Percentiles rank a stretch among this genome's conserved stretches.
Conservation (phyloP, 768 basidiomycete genomes). For the Termitomyces sp. region DNA sequence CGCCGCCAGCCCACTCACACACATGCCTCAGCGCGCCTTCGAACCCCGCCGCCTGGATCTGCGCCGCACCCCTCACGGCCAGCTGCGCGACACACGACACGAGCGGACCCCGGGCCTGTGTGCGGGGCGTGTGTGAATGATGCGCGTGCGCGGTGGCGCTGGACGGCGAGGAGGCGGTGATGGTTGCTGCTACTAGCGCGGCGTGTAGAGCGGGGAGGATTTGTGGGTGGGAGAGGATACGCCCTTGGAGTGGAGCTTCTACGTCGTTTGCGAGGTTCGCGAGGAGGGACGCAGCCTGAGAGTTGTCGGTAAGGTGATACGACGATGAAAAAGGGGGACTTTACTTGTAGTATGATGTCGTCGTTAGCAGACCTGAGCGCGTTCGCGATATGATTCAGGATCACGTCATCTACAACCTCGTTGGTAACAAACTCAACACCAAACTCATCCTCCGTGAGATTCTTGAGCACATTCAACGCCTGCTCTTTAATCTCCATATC, state of each 20-base stretch:
- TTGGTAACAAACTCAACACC: conserved; percentile 55
- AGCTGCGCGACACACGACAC: conserved; percentile 57
- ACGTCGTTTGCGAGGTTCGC: conserved; percentile 67
- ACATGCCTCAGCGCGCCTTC: conserved; percentile 34
- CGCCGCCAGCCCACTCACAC: conserved; percentile 31
- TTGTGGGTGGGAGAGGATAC: conserved; percentile 44
- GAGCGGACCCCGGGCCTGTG: conserved; percentile 53
- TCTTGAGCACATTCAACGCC: conserved; percentile 59
- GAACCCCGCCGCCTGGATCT: conserved; percentile 33
- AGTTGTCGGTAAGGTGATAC: not conserved
- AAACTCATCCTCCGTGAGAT: conserved; percentile 57
- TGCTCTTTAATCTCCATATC: conserved; percentile 65
- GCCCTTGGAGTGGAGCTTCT: conserved; percentile 37
- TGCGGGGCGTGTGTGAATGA: not conserved
- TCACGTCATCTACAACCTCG: conserved; percentile 40
- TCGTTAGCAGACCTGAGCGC: conserved; percentile 50
- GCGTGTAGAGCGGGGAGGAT: conserved; percentile 51
- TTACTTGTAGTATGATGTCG: conserved; percentile 50
- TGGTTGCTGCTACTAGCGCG: conserved; percentile 55
- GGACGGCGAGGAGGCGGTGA: conserved; percentile 11
- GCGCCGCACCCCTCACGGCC: conserved; percentile 33
- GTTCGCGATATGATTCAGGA: conserved; percentile 41
- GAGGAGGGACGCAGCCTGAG: conserved; percentile 52
- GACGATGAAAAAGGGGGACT: not conserved
- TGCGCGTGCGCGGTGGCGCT: not conserved